These are phyloP conservation scores for Wickerhamomyces sp. DNA, from an alignment of 1,139 yeast species.

Conservation along the genomic window DNA sequence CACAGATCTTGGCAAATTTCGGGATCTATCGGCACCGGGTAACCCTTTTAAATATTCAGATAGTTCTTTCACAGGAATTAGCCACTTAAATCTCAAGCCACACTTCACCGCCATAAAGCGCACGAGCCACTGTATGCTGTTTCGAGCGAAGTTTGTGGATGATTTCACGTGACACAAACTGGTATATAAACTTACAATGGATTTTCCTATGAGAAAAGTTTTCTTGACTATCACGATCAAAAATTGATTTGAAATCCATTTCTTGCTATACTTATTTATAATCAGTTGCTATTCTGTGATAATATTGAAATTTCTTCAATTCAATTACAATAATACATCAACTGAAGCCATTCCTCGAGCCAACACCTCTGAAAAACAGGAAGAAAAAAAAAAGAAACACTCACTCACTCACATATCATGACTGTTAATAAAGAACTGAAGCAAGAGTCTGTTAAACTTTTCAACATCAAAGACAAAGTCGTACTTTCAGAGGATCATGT, in stretches of 20 bases:
- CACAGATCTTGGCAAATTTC: not conserved
- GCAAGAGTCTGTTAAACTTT: slow-evolving; percentile 2
- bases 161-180: slow-evolving; percentile 12
- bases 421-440: not conserved
- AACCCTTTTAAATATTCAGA: not conserved
- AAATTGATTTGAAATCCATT: slow-evolving; percentile 1
- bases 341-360: not conserved
- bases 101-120: not conserved
- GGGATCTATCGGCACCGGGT: slow-evolving; percentile 4
- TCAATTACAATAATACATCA: not conserved
- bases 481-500: slow-evolving; percentile 44
- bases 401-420: not conserved
- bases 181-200: too few relatives aligned
- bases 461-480: slow-evolving; percentile 22
- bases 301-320: too few relatives aligned
- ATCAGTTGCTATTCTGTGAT: too few relatives aligned
- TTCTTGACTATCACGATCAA: not conserved
- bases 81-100: slow-evolving; percentile 2
- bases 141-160: slow-evolving; percentile 8
- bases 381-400: not conserved
- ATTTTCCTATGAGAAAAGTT: not conserved
- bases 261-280: not conserved
- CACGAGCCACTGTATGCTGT: slow-evolving; percentile 7
- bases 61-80: not conserved
- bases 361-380: not conserved